These are phyloP conservation scores for Choiromyces venosus DNA, from an alignment of 495 filamentous ascomycete genomes.

Conservation along the genomic window DNA sequence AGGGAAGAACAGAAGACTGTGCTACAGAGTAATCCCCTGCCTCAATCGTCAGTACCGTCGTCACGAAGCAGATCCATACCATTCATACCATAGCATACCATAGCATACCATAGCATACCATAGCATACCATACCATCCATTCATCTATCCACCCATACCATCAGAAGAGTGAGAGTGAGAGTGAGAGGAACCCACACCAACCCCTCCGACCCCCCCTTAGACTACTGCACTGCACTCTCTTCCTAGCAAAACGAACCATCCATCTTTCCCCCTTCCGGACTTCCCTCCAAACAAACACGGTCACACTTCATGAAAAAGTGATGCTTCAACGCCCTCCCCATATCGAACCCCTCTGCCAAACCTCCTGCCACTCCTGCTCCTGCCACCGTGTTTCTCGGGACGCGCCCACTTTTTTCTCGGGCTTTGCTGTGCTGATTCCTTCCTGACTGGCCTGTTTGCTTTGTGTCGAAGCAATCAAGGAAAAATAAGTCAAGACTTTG, in stretches of 20 bases:
- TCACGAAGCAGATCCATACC: conserved; percentile 36
- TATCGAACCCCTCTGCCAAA: conserved; percentile 7
- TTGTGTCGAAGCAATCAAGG: conserved; percentile 8
- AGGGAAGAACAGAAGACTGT: conserved; percentile 7
- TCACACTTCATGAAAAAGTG: conserved; percentile 6
- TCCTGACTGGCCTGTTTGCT: conserved; percentile 12
- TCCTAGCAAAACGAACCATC: not conserved
- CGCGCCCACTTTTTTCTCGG: conserved; percentile 18
- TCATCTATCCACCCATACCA: conserved; percentile 9
- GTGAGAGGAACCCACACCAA: conserved; percentile 5
- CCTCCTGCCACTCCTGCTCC: not conserved
- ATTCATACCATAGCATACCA: conserved; percentile 18
- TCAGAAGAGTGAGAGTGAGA: not conserved
- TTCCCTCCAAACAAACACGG: conserved; percentile 6
- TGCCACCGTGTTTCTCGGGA: conserved; percentile 28
- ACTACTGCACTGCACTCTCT: not conserved
- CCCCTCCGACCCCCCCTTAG: conserved; percentile 14
- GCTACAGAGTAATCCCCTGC: conserved; percentile 36
- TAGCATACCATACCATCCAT: conserved; percentile 15
- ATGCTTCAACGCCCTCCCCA: not conserved
- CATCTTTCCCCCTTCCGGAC: conserved; percentile 12
- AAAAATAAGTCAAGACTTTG: not conserved
- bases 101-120: conserved; percentile 15
- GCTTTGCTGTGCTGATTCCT: conserved; percentile 23
- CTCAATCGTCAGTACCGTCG: conserved; percentile 27